Evolutionary conservation across 2,329 filamentous ascomycete genomes (phyloP), one percentile per base, ranked within the genome.

Genomic region (Arthrobotrys sinensis): DNA sequence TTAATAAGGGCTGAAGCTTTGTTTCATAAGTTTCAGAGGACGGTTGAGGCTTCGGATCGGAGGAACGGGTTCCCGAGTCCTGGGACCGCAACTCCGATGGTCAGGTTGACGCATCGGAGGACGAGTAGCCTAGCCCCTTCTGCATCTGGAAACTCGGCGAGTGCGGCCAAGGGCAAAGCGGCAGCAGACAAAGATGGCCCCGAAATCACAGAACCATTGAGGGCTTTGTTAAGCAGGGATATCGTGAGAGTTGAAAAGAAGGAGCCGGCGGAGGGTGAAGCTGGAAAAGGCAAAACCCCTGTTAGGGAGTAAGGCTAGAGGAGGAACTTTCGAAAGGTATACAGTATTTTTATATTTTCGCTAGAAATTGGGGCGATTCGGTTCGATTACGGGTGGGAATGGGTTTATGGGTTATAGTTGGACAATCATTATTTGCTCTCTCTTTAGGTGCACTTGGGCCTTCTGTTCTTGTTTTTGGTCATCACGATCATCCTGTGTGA

Each of bases 11-110:
- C 96, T 10, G 96, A 99, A 85, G 89, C 90, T 0, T 89, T 99
- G 1, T 99, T 96, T 87, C 90, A 90, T 80, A 91, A 92, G 62
- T 99, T 97, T 85, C 91, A 96, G 82, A 89, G 94, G 52, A 91
- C 93, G 1, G 92, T 99, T 10, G 93, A 98, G 82, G 92, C 93
- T 0, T 91, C 97, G 40, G 96, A 99, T 84, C 95, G 96, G 85
- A 96, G 96, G 84, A 88, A 91, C 64, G 94, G 76, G n/a, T 75
- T 79, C 16, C 76, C 76, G 4, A 75, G 68, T 34, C 76, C 76
- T 16, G 76, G 76, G 1, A 79, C 76, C 11, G 53, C 68, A 34
- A 50, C 46, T 28, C 76, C 76, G 57, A 79, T 75, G 63, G 69
- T 79, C 10, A 38, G 48, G n/a, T 65, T 79, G 48, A 73, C 76